Evolutionary conservation across 2,329 filamentous ascomycete genomes (phyloP).

Genomic region (Sclerotinia glacialis): DNA sequence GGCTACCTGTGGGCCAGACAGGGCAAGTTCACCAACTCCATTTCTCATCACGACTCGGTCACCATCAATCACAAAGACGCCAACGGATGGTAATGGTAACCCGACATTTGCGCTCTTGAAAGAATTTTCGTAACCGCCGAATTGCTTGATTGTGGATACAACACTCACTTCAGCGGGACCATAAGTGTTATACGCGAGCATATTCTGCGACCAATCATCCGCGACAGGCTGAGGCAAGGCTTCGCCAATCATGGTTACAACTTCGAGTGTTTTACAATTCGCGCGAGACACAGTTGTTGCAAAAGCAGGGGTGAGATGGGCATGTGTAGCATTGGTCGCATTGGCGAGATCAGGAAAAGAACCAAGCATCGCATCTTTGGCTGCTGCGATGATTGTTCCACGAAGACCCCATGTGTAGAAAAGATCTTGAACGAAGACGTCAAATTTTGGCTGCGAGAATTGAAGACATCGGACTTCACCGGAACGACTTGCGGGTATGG

Average conservation of each 20-base stretch:
- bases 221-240: background rate
- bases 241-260: constrained; percentile 17
- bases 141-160: constrained; percentile 23
- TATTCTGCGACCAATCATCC: constrained; percentile 33
- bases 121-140: background rate
- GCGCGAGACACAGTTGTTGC: constrained; percentile 11
- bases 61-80: constrained; percentile 42
- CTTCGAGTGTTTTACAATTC: constrained; percentile 10
- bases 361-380: constrained; percentile 13
- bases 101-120: constrained; percentile 2
- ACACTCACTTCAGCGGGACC: constrained; percentile 23
- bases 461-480: constrained; percentile 4
- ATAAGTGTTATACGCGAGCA: constrained; percentile 11
- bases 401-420: constrained; percentile 17
- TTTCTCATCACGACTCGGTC: constrained; percentile 28
- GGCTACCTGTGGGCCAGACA: constrained; percentile 54
- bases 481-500: background rate
- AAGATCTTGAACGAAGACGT: constrained; percentile 13
- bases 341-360: constrained; percentile 10
- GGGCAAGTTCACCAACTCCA: constrained; percentile 34
- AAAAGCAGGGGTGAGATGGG: constrained; percentile 12
- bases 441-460: constrained; percentile 15
- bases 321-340: constrained; percentile 6
- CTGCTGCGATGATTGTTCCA: constrained; percentile 12
- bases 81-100: constrained; percentile 9